Percentiles rank a stretch among this genome's conserved stretches.
These are phyloP conservation scores for Serpula lacrymans DNA, from an alignment of 768 basidiomycete genomes.

Conservation along the genomic window DNA sequence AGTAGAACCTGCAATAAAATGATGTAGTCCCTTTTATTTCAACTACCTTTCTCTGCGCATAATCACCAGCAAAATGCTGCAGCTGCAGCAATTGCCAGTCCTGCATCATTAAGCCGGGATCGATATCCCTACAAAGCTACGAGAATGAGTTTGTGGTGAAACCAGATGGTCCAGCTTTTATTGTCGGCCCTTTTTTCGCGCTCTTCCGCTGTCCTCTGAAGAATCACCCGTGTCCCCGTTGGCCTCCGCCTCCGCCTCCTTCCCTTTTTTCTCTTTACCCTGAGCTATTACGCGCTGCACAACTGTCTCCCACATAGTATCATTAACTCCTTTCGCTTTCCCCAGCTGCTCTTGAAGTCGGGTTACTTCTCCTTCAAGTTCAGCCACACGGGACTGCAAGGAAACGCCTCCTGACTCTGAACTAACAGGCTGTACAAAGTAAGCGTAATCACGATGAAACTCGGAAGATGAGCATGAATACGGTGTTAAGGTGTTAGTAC, in stretches of 20 bases:
- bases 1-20: no score
- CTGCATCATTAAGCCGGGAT: no score
- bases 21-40: no score
- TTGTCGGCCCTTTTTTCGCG: no score
- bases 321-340: conserved; percentile 88
- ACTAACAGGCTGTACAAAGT: conserved; percentile 50
- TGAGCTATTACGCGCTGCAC: conserved; percentile 60
- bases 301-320: conserved; percentile 88
- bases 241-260: conserved; percentile 11
- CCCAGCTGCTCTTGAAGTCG: conserved; percentile 65
- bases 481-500: background rate
- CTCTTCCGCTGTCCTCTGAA: no score
- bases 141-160: no score
- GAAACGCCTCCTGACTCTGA: conserved; percentile 29
- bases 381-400: conserved; percentile 54
- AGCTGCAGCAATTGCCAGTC: no score
- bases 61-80: no score
- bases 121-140: no score
- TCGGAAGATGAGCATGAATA: conserved; percentile 35
- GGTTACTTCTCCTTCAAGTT: conserved; percentile 72
- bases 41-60: no score
- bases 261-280: conserved; percentile 26
- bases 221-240: no score
- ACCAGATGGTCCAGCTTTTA: no score
- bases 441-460: conserved; percentile 62